Percentiles rank a stretch among this genome's conserved stretches.
Conservation (phyloP, 164 flowering plant species). For the Annona cherimola region DNA sequence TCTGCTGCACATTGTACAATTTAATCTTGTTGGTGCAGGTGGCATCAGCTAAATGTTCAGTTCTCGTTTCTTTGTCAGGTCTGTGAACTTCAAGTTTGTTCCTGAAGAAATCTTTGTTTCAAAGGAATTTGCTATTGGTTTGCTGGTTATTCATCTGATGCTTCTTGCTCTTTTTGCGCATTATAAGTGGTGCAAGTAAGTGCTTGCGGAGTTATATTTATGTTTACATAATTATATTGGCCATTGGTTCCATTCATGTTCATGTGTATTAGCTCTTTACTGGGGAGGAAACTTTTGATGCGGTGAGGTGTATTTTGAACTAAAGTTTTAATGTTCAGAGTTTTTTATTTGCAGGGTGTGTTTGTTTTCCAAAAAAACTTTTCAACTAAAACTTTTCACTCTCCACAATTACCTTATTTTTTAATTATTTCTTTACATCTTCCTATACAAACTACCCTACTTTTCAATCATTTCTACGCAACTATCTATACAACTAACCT, state of each 20-base stretch:
- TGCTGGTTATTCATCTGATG: constrained; percentile 62
- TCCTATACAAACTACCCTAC: too few species aligned
- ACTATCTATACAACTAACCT: too few species aligned
- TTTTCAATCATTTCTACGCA: too few species aligned
- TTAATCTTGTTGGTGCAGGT: neutral
- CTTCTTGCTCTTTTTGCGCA: constrained; percentile 66
- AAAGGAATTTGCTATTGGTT: constrained; percentile 57
- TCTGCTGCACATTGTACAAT: neutral
- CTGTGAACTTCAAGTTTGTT: constrained; percentile 93
- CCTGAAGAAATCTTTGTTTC: constrained; percentile 78
- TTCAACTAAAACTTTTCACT: too few species aligned
- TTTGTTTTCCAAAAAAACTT: too few species aligned
- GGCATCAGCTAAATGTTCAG: neutral
- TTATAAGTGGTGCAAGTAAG: constrained; percentile 92
- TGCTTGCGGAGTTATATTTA: constrained; percentile 5
- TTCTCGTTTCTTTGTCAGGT: constrained; percentile 45
- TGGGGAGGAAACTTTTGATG: neutral
- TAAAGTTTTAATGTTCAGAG: too few species aligned
- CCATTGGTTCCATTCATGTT: neutral
- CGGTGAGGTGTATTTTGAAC: neutral
- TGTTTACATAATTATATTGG: neutral
- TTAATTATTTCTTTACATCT: too few species aligned
- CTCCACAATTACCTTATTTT: too few species aligned
- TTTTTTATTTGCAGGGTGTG: too few species aligned
- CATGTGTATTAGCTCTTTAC: neutral